phyloP scores from a whole-genome alignment of 768 basidiomycete genomes.

The Amanita subjunquillea region DNA sequence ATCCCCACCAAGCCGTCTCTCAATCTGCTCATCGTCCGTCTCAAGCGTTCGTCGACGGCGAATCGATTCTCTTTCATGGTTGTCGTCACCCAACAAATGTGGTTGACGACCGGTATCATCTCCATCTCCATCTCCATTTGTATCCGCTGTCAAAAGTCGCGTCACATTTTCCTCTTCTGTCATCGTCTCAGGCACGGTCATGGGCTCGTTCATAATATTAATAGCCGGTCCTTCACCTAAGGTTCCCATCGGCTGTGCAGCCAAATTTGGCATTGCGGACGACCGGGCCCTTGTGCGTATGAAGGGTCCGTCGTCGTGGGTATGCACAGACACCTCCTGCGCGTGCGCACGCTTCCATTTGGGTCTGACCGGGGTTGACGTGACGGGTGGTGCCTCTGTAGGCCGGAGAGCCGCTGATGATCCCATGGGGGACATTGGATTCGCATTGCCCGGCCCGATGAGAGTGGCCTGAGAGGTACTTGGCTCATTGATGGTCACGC shows the following conservation, averaged over 20 bases:
- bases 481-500: background rate
- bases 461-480: conserved; percentile 6
- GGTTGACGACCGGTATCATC: too few relatives aligned
- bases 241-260: background rate
- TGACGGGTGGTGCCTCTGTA: background rate
- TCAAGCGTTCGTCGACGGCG: background rate
- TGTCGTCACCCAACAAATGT: too few relatives aligned
- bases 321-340: background rate
- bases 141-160: conserved; percentile 14
- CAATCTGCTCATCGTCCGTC: conserved; percentile 2
- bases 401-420: background rate
- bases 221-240: background rate
- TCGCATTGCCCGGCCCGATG: conserved; percentile 4
- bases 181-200: conserved; percentile 11
- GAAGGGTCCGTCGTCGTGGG: conserved; percentile 15
- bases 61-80: too few relatives aligned
- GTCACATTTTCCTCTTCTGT: conserved; percentile 19
- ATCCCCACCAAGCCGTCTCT: background rate
- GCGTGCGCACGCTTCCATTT: background rate
- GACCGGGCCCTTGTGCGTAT: conserved; percentile 24
- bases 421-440: background rate
- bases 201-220: background rate
- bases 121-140: background rate
- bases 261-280: conserved; percentile 6
- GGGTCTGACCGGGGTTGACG: background rate